Base-by-base conservation (phyloP, 2,329 filamentous ascomycete genomes). In the Laburnicola sp. region DNA sequence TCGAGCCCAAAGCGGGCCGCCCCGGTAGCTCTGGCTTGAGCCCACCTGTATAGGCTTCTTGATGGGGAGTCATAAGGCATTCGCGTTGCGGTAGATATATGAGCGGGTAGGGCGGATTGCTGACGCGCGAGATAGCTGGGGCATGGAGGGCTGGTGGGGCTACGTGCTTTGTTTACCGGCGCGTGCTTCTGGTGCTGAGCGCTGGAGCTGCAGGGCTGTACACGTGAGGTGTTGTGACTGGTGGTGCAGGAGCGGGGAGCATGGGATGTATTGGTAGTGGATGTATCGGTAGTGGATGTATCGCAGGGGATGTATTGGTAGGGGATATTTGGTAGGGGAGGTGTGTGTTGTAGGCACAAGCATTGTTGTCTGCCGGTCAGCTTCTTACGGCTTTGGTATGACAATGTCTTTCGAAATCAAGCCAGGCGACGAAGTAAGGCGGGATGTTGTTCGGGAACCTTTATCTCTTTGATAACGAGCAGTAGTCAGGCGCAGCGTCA, bases 1-100 rank as follows among this genome's bases (percentile, higher is more conserved):
- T 56, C 48, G 54, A 57, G 57, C 49, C 57, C 54, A 54, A 56
- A 45, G 54, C 54, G 61, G 61, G 55, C 59, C 61, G 59, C 57
- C 21, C 61, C 59, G 58, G 47, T 57, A 49, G 50, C 40, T 37
- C 26, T 16, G 16, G 16, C 16, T 16, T 16, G 16, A 16, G 16
- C 16, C 16, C 40, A 26, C 25, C 31, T 16, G n/a, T n/a, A 37
- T 30, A 37, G 34, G 45, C 16, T 51, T 38, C 37, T 22, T 32
- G 34, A 26, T 34, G 34, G 36, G 28, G 21, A 48, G 40, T 41
- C 32, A 43, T 32, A 34, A 23, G 48, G 49, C 44, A 31, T 38
- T 11, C 36, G 25, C 11, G 11, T 22, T 23, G 41, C 4, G 16
- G 27, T 2, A 27, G 32, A 35, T 16, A 11, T 8, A 28, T 35